phyloP scores from a whole-genome alignment of 2,329 filamentous ascomycete genomes.

The Alternaria longipes region DNA sequence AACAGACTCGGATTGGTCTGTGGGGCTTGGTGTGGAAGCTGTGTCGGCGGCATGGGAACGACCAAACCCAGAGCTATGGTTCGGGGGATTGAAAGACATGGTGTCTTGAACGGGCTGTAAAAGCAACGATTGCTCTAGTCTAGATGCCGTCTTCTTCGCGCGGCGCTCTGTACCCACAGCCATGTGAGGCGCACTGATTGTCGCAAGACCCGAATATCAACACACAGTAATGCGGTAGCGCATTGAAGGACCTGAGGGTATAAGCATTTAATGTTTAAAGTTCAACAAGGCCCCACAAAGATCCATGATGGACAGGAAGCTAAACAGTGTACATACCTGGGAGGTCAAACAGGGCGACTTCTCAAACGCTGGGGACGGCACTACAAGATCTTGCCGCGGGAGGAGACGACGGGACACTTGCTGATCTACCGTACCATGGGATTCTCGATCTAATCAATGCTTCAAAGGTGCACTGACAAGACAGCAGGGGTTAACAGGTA shows the following conservation, averaged over 20 bases:
- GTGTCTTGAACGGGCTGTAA: conserved; percentile 42
- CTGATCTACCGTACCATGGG: conserved; percentile 47
- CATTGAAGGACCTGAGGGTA: conserved; percentile 42
- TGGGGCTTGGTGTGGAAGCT: conserved; percentile 33
- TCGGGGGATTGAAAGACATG: conserved; percentile 48
- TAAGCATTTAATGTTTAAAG: conserved; percentile 42
- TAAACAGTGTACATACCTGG: conserved; percentile 42
- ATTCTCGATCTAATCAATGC: conserved; percentile 40
- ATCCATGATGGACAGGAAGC: conserved; percentile 25
- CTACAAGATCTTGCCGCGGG: conserved; percentile 43
- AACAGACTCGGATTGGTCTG: conserved; percentile 30
- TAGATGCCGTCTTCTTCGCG: conserved; percentile 46
- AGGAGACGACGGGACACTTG: conserved; percentile 44
- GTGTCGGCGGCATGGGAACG: conserved; percentile 33
- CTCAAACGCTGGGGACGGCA: conserved; percentile 50
- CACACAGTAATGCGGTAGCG: conserved; percentile 32
- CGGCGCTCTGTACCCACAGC: conserved; percentile 50
- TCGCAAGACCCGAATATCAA: conserved; percentile 41
- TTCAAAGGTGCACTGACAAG: conserved; percentile 40
- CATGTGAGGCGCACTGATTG: conserved; percentile 46
- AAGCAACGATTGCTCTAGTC: conserved; percentile 45
- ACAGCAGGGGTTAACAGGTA: conserved; percentile 39
- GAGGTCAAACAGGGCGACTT: conserved; percentile 38
- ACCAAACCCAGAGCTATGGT: conserved; percentile 39
- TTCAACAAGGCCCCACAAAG: conserved; percentile 32